Percentiles rank a stretch among this genome's conserved stretches.
phyloP scores from a whole-genome alignment of 1,284 basidiomycete genomes.

The Leccinum idahoense region DNA sequence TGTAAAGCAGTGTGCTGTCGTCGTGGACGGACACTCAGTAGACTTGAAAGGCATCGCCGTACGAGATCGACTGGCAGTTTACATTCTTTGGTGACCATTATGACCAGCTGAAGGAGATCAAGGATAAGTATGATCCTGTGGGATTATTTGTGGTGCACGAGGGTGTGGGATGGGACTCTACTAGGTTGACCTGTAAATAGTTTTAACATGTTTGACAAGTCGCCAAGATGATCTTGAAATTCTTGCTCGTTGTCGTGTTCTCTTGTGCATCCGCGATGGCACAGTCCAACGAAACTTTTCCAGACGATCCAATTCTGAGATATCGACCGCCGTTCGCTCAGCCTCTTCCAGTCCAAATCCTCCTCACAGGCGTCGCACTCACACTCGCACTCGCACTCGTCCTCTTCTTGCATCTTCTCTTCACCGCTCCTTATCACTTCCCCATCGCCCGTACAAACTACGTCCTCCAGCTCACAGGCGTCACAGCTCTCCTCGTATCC shows the following conservation, averaged over 20 bases:
- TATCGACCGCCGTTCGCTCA: conserved; percentile 77
- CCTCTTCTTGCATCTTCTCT: conserved; percentile 89
- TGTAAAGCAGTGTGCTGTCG: conserved; percentile 5
- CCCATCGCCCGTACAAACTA: conserved; percentile 92
- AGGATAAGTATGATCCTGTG: conserved; percentile 38
- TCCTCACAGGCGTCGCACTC: conserved; percentile 82
- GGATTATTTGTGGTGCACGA: not conserved
- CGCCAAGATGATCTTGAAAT: not conserved
- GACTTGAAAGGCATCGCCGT: conserved; percentile 33
- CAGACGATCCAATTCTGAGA: conserved; percentile 66
- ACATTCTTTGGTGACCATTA: conserved; percentile 45
- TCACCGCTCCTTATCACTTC: conserved; percentile 95
- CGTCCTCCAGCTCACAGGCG: conserved; percentile 80
- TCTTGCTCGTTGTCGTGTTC: conserved; percentile 3
- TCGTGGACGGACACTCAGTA: not conserved
- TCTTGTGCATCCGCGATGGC: conserved; percentile 19
- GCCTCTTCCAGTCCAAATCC: conserved; percentile 88
- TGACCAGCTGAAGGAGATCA: conserved; percentile 34
- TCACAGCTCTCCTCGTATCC: conserved; percentile 73
- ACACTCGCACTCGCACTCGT: conserved; percentile 69
- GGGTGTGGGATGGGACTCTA: conserved; percentile 15
- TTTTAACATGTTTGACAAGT: conserved; percentile 1
- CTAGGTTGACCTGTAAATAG: no score
- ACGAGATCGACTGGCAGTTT: conserved; percentile 34
- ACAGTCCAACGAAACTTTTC: conserved; percentile 26